Evolutionary conservation across 495 filamentous ascomycete species (phyloP).

Genomic region (Coniosporium apollinis): DNA sequence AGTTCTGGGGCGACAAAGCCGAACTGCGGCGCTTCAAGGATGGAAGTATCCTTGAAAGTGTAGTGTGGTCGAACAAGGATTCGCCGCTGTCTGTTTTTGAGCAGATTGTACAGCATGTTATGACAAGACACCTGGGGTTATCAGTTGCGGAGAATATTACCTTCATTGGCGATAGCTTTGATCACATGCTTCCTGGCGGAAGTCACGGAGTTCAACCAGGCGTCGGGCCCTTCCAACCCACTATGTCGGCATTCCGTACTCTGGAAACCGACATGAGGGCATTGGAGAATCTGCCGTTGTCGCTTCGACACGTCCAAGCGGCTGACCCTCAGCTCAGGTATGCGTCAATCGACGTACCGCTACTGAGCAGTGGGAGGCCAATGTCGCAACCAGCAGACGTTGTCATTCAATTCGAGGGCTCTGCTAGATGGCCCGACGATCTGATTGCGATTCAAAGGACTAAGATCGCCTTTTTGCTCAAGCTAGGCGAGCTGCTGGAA

Average conservation of each 20-base stretch:
- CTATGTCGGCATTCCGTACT: conserved; percentile 45
- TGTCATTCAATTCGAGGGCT: conserved; percentile 82
- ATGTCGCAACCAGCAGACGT: conserved; percentile 41
- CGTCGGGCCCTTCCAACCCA: conserved; percentile 33
- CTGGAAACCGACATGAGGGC: conserved; percentile 57
- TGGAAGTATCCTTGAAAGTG: conserved; percentile 55
- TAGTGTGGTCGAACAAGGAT: conserved; percentile 60
- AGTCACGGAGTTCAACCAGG: conserved; percentile 16
- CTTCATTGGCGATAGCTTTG: conserved; percentile 46
- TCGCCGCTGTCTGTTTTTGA: conserved; percentile 47
- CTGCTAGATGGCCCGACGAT: conserved; percentile 84
- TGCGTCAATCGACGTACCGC: conserved; percentile 40
- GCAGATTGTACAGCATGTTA: conserved; percentile 62
- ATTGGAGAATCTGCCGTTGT: conserved; percentile 65
- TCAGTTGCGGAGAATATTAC: conserved; percentile 33
- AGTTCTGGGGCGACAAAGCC: conserved; percentile 61
- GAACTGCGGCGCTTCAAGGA: conserved; percentile 61
- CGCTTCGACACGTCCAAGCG: conserved; percentile 58
- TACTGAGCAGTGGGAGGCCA: conserved; percentile 14
- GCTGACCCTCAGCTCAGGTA: conserved; percentile 57
- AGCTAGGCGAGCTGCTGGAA: conserved; percentile 56
- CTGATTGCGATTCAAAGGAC: conserved; percentile 78
- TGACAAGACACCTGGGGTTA: conserved; percentile 43
- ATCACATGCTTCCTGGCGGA: conserved; percentile 32
- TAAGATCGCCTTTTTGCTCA: conserved; percentile 80